Conservation (phyloP, 139 green algal genomes). For the Closterium sp. region DNA sequence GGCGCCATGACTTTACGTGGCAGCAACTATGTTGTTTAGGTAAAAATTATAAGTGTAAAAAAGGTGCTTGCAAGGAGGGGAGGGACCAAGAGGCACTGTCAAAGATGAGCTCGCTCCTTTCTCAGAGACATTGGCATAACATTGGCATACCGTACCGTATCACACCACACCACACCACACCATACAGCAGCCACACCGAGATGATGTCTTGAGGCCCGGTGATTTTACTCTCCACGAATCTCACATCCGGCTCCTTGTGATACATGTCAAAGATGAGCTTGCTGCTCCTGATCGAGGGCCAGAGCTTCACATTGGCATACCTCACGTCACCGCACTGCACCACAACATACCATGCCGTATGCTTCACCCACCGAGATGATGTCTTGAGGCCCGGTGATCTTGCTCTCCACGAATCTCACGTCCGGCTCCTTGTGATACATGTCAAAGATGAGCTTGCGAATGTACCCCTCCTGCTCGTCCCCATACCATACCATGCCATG, state of each 20-base stretch:
- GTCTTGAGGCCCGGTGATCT: not conserved
- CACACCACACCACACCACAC: too few relatives aligned
- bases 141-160: too few relatives aligned
- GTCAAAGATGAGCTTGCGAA: conserved; percentile 5
- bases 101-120: too few relatives aligned
- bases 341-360: too few relatives aligned
- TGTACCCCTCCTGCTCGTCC: conserved; percentile 1
- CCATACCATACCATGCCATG: not conserved
- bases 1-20: too few relatives aligned
- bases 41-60: too few relatives aligned
- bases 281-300: not conserved
- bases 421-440: conserved; percentile 2
- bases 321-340: too few relatives aligned
- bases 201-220: not conserved
- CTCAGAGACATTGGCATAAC: too few relatives aligned
- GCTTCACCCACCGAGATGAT: not conserved
- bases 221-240: not conserved
- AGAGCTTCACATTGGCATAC: too few relatives aligned
- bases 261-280: not conserved
- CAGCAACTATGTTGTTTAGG: too few relatives aligned
- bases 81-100: too few relatives aligned
- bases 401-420: not conserved
- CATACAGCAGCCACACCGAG: not conserved
- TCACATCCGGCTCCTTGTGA: not conserved
- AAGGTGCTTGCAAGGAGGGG: too few relatives aligned